Evolutionary conservation across 2,329 filamentous ascomycete genomes (phyloP), one percentile per base, ranked within the genome.

Genomic region (Elsinoe australis): DNA sequence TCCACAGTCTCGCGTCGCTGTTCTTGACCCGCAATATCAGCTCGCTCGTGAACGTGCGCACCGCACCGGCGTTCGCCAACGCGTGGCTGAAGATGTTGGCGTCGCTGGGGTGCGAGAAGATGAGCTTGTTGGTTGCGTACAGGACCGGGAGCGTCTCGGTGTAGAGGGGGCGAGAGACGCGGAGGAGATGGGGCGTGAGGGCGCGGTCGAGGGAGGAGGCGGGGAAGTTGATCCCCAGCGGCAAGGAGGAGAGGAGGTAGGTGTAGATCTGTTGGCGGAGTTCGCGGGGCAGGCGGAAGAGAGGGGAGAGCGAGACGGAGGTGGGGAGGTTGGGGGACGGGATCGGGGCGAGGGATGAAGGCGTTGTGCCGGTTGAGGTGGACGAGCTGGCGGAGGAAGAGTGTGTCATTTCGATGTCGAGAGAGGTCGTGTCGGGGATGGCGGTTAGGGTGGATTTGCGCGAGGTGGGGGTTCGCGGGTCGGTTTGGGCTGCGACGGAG

Each of bases 61-160:
- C 52, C 8, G 54, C 51, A 9, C 47, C 42, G 3, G 55, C 53
- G 14, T 53, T 48, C 2, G 59, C 54, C 15, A 63, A 53, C 10
- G 62, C 62, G 46, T 60, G 59, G 1, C 59, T 58, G 48, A 66
- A 66, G 54, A 66, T 63, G 53, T 66, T 66, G 7, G 61, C 62
- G 51, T 66, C 64, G 33, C 54, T 59, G 3, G 64, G 63, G 50
- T 66, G 63, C 49, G 60, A 56, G 50, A 66, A 66, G 15, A 57
- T 55, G 19, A 64, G 49, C n/a, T 51, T 54, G 52, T 64, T 66
- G 47, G 55, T 52, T 12, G 56, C 54, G 56, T 66, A 66, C n/a
- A 66, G 61, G 29, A 66, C 36, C 6, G 57, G 58, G 17, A 56
- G 57, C 4, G 61, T 53, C 52, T 66, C 64, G 31, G 56, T 55